Evolutionary conservation across 2,329 filamentous ascomycete genomes (phyloP).

Genomic region (Alternaria brassicae): DNA sequence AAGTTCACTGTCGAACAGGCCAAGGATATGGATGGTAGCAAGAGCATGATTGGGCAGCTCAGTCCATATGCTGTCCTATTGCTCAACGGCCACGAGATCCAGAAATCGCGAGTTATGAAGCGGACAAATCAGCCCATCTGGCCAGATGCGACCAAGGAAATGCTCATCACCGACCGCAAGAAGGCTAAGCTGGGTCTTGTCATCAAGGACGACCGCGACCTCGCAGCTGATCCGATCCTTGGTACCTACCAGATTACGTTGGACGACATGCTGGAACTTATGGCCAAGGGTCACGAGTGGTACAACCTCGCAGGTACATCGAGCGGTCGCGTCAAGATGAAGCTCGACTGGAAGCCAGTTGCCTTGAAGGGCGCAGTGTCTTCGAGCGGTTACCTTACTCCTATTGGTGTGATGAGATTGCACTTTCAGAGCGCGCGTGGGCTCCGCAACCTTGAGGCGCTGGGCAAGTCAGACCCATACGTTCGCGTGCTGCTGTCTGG

Average conservation of each 20-base stretch:
- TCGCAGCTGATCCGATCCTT: conserved; percentile 81
- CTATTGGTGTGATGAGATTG: conserved; percentile 92
- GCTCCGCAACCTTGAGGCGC: conserved; percentile 89
- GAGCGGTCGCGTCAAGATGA: conserved; percentile 87
- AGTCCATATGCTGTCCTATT: conserved; percentile 90
- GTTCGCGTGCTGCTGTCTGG: conserved; percentile 87
- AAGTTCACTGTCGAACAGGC: conserved; percentile 94
- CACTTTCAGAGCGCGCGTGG: conserved; percentile 85
- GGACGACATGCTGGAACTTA: conserved; percentile 89
- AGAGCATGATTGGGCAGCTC: conserved; percentile 88
- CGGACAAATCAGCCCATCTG: conserved; percentile 97
- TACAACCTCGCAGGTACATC: conserved; percentile 84
- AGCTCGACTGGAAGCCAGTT: conserved; percentile 93
- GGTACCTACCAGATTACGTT: conserved; percentile 96
- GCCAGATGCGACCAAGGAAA: conserved; percentile 89
- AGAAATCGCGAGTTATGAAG: conserved; percentile 90
- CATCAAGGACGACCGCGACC: conserved; percentile 93
- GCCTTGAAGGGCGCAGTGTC: conserved; percentile 78
- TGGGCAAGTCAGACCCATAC: conserved; percentile 98
- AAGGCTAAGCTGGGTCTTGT: conserved; percentile 88
- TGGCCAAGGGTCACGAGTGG: conserved; percentile 94
- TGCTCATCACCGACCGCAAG: conserved; percentile 93
- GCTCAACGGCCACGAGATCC: conserved; percentile 90
- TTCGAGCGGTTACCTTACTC: conserved; percentile 88
- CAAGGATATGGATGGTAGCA: conserved; percentile 91